A percentile compares a stretch with the other conserved stretches of the same genome.
Evolutionary conservation across 441 rosid species (phyloP).

Genomic region (Breynia disticha): DNA sequence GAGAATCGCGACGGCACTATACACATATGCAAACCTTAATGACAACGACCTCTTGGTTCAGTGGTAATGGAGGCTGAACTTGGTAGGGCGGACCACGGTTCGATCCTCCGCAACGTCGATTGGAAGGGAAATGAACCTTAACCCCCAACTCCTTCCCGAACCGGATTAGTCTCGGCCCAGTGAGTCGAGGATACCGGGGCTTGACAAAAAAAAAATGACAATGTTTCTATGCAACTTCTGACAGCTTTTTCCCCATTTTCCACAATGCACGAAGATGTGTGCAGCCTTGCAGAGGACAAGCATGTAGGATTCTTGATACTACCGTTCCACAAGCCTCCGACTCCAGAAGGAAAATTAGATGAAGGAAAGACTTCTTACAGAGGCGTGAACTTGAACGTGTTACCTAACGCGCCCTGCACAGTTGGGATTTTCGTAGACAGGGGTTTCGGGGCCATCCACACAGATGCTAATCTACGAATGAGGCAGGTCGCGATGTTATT

Average conservation of each 20-base stretch:
- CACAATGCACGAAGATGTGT: slow-evolving; percentile 43
- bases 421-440: slow-evolving; percentile 32
- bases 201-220: too few relatives aligned
- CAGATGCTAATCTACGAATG: slow-evolving; percentile 1
- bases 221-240: slow-evolving; percentile 15
- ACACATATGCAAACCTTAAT: slow-evolving; percentile 15
- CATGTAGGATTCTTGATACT: slow-evolving; percentile 27
- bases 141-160: too few relatives aligned
- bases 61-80: too few relatives aligned
- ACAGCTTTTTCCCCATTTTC: slow-evolving; percentile 26
- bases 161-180: too few relatives aligned
- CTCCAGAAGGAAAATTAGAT: slow-evolving; percentile 12
- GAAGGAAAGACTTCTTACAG: slow-evolving; percentile 17
- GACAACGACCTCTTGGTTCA: too few relatives aligned
- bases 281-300: slow-evolving; percentile 40
- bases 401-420: slow-evolving; percentile 33
- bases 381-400: slow-evolving; percentile 30
- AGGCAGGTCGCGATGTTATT: slow-evolving; percentile 21
- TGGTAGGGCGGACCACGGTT: too few relatives aligned
- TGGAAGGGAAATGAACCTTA: too few relatives aligned
- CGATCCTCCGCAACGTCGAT: too few relatives aligned
- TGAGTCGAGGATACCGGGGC: too few relatives aligned
- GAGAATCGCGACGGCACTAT: slow-evolving; percentile 19
- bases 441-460: slow-evolving; percentile 12
- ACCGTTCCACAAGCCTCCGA: slow-evolving; percentile 31